Conservation (phyloP, 1,284 basidiomycete species). For the Irpex lacteus region DNA sequence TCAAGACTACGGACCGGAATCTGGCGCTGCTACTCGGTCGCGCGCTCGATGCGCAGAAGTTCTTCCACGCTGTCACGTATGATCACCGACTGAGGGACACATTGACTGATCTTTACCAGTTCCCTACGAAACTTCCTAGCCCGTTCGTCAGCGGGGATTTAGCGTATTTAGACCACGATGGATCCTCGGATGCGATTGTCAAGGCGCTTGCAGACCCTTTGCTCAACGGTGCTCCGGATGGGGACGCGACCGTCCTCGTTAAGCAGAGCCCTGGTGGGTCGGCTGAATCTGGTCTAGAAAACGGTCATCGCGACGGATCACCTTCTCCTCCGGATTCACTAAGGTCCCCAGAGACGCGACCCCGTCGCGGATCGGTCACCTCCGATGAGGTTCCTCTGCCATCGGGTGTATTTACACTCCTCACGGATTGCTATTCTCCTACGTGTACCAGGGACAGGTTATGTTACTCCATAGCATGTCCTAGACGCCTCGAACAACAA, state of each 20-base stretch:
- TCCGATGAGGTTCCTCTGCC: conserved; percentile 77
- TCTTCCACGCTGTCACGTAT: conserved; percentile 99
- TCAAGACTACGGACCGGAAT: conserved; percentile 97
- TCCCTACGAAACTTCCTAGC: conserved; percentile 71
- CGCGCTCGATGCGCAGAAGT: conserved; percentile 97
- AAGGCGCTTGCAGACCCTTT: conserved; percentile 24
- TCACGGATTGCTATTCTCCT: conserved; percentile 98
- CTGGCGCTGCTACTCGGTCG: conserved; percentile 92
- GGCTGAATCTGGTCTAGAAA: conserved; percentile 39
- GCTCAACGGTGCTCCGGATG: conserved; percentile 18
- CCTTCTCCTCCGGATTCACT: conserved; percentile 36
- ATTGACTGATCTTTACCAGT: conserved; percentile 90
- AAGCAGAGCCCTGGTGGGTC: conserved; percentile 35
- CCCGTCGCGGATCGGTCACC: conserved; percentile 43
- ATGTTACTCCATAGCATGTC: conserved; percentile 98
- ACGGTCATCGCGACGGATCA: conserved; percentile 29
- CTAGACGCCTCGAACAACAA: conserved; percentile 91
- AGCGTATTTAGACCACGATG: conserved; percentile 35
- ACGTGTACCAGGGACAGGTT: conserved; percentile 92
- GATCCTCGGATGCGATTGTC: conserved; percentile 15
- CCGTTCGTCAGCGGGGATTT: conserved; percentile 80
- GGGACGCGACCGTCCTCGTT: conserved; percentile 12
- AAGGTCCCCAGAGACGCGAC: conserved; percentile 23
- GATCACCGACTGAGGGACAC: conserved; percentile 95
- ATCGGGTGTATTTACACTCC: conserved; percentile 93